Base-by-base conservation (phyloP, 805 yeast genomes). In the Metschnikowia cerradonensis region DNA sequence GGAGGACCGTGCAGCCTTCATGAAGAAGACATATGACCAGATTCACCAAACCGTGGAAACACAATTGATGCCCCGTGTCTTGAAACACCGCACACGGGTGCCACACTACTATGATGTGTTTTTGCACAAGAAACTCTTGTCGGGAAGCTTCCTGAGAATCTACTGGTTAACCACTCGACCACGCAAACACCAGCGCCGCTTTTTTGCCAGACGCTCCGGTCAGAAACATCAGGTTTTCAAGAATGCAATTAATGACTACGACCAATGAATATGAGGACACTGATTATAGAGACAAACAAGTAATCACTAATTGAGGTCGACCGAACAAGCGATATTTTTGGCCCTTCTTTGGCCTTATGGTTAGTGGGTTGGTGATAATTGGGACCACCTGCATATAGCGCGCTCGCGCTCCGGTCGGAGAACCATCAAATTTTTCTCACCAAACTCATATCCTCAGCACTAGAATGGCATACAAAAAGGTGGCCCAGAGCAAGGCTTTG, bases 391-490 rank as follows among this genome's bases (percentile, higher is more conserved):
- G 41, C 41, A 36, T 20, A 17, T 6, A 36, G 14, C 1, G 6
- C 14, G 13, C 10, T 11, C 38, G 38, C 38, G 45, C 45, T 20
- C 45, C 20, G 14, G 31, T 42, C 31, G 35, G 20, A 42, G 20
- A 32, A n/a, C 20, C 31, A 37, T 37, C 42, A 42, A 43, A 50
- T 47, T 50, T 52, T 52, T 50, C 40, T 44, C 34, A 26, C 39
- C 15, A 38, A 26, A 35, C 39, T 36, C 53, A 13, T 34, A 40
- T 43, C 38, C 31, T 31, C 31, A 37, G 47, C 33, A 17, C 26
- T 55, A 59, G 41, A 36, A 73, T 73, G 78, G 74, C 77, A 19
- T 71, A 66, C 62, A 73, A 73, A 62, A 73, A 72, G 61, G 67
- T 72, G 46, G 71, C 70, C 45, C 70, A 71, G 48, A 68, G 70